phyloP scores from a whole-genome alignment of 2,329 filamentous ascomycete species.

The Colletotrichum truncatum region DNA sequence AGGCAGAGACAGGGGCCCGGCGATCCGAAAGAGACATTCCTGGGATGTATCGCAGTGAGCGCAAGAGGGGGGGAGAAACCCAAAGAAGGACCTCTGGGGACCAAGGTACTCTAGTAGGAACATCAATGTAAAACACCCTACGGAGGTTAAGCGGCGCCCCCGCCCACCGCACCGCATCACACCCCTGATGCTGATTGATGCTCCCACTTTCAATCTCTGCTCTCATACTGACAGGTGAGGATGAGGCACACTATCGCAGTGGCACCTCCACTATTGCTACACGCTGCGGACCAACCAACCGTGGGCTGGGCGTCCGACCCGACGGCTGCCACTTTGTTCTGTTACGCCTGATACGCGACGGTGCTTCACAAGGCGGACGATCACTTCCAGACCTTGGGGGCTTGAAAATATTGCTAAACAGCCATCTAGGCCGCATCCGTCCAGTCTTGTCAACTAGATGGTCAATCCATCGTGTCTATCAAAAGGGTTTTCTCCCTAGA shows the following conservation, averaged over 20 bases:
- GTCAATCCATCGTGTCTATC: too few relatives aligned
- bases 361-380: constrained; percentile 23
- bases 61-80: background rate
- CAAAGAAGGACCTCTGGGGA: constrained; percentile 24
- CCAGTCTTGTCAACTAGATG: background rate
- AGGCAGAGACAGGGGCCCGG: constrained; percentile 1
- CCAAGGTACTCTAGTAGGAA: constrained; percentile 18
- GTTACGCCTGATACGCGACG: constrained; percentile 17
- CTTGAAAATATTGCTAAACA: background rate
- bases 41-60: background rate
- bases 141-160: constrained; percentile 38
- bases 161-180: constrained; percentile 23
- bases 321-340: constrained; percentile 8
- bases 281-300: constrained; percentile 26
- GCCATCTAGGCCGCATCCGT: background rate
- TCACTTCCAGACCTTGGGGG: background rate
- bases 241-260: constrained; percentile 1
- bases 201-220: background rate
- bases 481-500: too few relatives aligned
- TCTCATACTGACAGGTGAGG: background rate
- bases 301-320: background rate
- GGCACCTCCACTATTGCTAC: constrained; percentile 23
- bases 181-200: constrained; percentile 15
- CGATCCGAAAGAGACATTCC: constrained; percentile 11
- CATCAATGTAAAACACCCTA: constrained; percentile 49